Conservation (phyloP, 2,329 filamentous ascomycete genomes). For the Nemania sp. region DNA sequence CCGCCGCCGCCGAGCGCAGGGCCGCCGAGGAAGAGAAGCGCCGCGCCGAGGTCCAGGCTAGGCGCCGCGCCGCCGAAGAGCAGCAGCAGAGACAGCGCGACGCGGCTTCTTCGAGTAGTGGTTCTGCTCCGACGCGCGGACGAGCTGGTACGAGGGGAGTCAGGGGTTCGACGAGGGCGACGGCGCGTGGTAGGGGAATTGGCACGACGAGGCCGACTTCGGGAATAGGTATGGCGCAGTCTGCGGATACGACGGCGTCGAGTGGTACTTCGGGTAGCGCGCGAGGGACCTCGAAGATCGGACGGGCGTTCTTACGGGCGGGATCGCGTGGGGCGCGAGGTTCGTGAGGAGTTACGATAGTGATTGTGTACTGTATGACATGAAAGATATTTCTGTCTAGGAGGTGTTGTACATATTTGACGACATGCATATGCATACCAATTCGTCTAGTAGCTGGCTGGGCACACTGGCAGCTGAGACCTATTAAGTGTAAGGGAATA, state of each 20-base stretch:
- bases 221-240: conserved; percentile 39
- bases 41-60: conserved; percentile 72
- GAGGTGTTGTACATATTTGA: conserved; percentile 15
- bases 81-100: conserved; percentile 56
- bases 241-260: conserved; percentile 36
- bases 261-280: conserved; percentile 37
- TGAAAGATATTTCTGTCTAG: neutral
- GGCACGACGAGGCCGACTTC: conserved; percentile 35
- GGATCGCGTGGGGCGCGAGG: conserved; percentile 57
- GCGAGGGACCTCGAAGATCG: conserved; percentile 48
- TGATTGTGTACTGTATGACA: neutral
- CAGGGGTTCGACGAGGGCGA: conserved; percentile 22
- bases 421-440: neutral
- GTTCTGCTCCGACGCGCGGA: conserved; percentile 16
- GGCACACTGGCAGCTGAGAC: conserved; percentile 8
- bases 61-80: conserved; percentile 65
- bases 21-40: conserved; percentile 79
- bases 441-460: neutral
- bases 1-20: conserved; percentile 76
- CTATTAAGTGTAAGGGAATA: conserved; percentile 1
- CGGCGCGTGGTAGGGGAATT: conserved; percentile 19
- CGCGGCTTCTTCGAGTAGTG: conserved; percentile 34
- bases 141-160: conserved; percentile 17
- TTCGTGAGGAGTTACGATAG: neutral
- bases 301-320: conserved; percentile 53